Base-by-base conservation (phyloP, 192 early-diverging fungal genomes). In the Coemansia sp. region DNA sequence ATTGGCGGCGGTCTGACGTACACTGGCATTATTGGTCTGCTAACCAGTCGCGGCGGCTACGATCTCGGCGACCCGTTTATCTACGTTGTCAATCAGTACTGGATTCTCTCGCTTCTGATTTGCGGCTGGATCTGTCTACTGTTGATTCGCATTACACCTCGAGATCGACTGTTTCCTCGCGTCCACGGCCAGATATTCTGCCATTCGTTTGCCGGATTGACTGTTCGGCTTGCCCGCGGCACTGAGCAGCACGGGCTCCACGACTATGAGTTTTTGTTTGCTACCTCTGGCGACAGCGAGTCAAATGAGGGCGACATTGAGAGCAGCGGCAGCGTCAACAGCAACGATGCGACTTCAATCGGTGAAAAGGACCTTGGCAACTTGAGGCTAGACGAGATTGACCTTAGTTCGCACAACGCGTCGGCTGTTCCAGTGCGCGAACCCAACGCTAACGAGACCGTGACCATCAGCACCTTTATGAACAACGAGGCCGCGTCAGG, bases 1-100 rank as follows among this genome's bases (percentile, higher is more conserved):
- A 83, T 90, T 15, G 83, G 79, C 17, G 88, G 88, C 36, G 86
- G 85, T 9, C 65, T 90, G 43, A 61, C 83, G 4, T 90, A 86
- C 67, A 87, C 82, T 12, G 71, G 62, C 50, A 69, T 90, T 21
- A 81, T 83, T 47, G 79, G 75, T 52, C 26, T 55, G n/a, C 54
- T 82, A 41, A 71, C 71, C 0, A 50, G 30, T 10, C 40, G 45
- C 19, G 61, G 38, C 28, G 74, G 73, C 9, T 62, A 77, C 64
- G 76, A 75, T 27, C 64, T 77, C 42, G 61, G 68, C 20, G 79
- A 83, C 31, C 75, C 81, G 19, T 77, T 30, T n/a, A 63, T 83
- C 0, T 83, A 82, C 53, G 54, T 79, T 14, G 52, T 76, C 52
- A 86, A 90, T 74, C 78, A 86, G 73, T 75, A 79, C 67, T 88